Percentiles rank a stretch among this genome's conserved stretches.
phyloP scores from a whole-genome alignment of 208 protist species.

The Leishmania tropica region DNA sequence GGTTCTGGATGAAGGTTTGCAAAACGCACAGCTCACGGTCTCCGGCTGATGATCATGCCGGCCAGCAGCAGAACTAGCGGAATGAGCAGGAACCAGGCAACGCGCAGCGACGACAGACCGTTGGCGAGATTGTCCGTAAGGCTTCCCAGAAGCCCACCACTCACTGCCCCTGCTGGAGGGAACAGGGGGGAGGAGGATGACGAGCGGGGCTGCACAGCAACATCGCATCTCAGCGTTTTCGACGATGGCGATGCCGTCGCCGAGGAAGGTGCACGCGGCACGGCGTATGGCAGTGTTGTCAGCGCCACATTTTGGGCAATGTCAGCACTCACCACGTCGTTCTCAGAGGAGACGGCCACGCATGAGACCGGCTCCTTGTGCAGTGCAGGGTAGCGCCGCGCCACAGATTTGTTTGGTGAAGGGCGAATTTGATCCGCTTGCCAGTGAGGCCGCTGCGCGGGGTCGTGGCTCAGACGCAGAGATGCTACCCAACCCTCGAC shows the following conservation, averaged over 20 bases:
- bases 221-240: neutral
- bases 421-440: conserved; percentile 21
- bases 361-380: conserved; percentile 82
- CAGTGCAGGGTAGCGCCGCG: conserved; percentile 33
- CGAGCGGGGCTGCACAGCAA: conserved; percentile 6
- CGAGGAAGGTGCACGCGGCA: neutral
- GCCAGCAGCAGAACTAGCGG: conserved; percentile 18
- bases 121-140: neutral
- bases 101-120: neutral
- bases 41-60: neutral
- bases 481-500: conserved; percentile 65
- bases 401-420: conserved; percentile 14
- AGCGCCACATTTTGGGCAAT: conserved; percentile 85
- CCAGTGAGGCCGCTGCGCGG: conserved; percentile 1
- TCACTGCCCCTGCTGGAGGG: neutral
- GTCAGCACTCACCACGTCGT: conserved; percentile 77
- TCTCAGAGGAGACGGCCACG: conserved; percentile 63
- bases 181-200: conserved; percentile 18
- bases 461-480: conserved; percentile 13
- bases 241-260: neutral
- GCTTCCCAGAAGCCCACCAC: neutral
- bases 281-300: conserved; percentile 42
- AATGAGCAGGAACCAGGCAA: conserved; percentile 7
- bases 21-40: neutral
- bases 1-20: neutral